phyloP scores from a whole-genome alignment of 179 eudicot species.

The Heliamphora pulchella region DNA sequence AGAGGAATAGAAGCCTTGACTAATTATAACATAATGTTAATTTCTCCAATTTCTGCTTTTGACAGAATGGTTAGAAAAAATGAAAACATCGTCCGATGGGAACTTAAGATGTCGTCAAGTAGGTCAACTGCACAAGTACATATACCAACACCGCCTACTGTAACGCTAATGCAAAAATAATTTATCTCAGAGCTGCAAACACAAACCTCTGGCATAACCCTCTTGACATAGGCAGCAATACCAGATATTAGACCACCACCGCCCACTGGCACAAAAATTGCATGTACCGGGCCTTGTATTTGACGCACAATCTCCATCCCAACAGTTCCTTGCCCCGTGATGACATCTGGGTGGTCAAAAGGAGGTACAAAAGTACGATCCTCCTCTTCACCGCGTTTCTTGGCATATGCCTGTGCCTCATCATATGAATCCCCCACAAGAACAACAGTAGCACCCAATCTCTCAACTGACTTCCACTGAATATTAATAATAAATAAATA shows the following conservation, averaged over 20 bases:
- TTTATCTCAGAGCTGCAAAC: background rate
- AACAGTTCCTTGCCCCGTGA: conserved; percentile 85
- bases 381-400: conserved; percentile 58
- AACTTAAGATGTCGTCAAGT: background rate
- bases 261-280: conserved; percentile 92
- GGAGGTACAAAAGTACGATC: conserved; percentile 87
- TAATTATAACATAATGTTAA: too few species aligned
- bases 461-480: conserved; percentile 91
- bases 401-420: conserved; percentile 89
- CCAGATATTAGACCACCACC: conserved; percentile 99
- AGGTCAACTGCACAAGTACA: conserved; percentile 6
- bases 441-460: conserved; percentile 91
- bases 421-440: conserved; percentile 92
- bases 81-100: too few species aligned
- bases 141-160: background rate
- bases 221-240: conserved; percentile 89
- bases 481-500: background rate
- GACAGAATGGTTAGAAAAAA: too few species aligned
- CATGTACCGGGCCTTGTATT: conserved; percentile 59
- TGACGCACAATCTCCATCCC: conserved; percentile 96
- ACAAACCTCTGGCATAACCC: conserved; percentile 80
- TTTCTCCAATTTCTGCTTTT: too few species aligned
- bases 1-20: too few species aligned
- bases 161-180: background rate
- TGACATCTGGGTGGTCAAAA: conserved; percentile 90